These are phyloP conservation scores for Lagenidium giganteum DNA, from an alignment of 352 stramenopile species.

Conservation along the genomic window DNA sequence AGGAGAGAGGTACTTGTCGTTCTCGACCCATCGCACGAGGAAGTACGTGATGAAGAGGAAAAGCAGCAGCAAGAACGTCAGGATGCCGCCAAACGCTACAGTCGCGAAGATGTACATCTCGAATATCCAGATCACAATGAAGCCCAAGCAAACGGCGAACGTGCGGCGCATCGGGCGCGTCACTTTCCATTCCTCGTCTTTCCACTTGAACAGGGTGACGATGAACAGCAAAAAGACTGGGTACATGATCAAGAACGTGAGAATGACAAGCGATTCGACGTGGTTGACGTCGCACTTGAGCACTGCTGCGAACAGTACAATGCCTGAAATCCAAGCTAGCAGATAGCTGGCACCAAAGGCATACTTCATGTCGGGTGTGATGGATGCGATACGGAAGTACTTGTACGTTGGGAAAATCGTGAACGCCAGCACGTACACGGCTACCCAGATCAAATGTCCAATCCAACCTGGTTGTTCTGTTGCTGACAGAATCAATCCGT, in stretches of 20 bases:
- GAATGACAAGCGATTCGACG: conserved; percentile 45
- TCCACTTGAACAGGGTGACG: conserved; percentile 55
- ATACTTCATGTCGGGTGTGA: conserved; percentile 39
- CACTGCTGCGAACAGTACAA: conserved; percentile 46
- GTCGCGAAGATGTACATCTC: conserved; percentile 58
- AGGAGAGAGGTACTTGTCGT: conserved; percentile 60
- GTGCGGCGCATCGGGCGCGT: conserved; percentile 25
- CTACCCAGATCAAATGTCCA: conserved; percentile 53
- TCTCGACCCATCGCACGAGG: conserved; percentile 64
- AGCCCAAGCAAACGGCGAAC: conserved; percentile 12
- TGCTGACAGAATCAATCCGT: conserved; percentile 41
- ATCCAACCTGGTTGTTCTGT: conserved; percentile 50
- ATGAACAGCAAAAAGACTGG: conserved; percentile 51
- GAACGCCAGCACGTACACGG: conserved; percentile 40
- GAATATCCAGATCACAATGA: conserved; percentile 39
- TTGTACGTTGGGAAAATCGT: conserved; percentile 49
- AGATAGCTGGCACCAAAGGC: conserved; percentile 26
- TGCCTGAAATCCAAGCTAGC: conserved; percentile 44
- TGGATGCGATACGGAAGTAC: conserved; percentile 43
- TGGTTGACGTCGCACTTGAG: conserved; percentile 41
- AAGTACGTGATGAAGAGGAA: conserved; percentile 61
- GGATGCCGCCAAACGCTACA: conserved; percentile 28
- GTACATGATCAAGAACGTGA: conserved; percentile 55
- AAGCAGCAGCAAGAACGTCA: conserved; percentile 40
- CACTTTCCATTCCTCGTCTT: conserved; percentile 47